A percentile compares a stretch with the other conserved stretches of the same genome.
phyloP scores from a whole-genome alignment of 2,329 filamentous ascomycete genomes.

The Talaromyces amestolkiae region DNA sequence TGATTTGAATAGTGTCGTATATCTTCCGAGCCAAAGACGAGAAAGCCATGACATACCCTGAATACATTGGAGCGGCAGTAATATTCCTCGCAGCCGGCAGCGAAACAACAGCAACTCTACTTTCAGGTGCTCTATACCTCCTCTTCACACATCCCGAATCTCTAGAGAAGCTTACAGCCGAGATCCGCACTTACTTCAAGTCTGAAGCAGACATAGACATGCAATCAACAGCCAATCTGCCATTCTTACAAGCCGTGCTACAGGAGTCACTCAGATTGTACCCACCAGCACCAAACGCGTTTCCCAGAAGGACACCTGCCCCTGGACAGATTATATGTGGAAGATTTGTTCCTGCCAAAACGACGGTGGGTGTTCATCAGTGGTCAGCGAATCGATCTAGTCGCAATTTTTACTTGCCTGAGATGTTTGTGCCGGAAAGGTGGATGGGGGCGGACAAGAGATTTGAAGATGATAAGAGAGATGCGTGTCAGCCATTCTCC shows the following conservation, averaged over 20 bases:
- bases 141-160: neutral
- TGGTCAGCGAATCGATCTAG: neutral
- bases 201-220: neutral
- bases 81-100: neutral
- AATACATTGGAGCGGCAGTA: neutral
- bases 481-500: slow-evolving; percentile 50
- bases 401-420: neutral
- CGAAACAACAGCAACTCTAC: neutral
- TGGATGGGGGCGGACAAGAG: slow-evolving; percentile 21
- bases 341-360: neutral
- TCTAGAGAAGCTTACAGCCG: neutral
- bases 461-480: slow-evolving; percentile 45
- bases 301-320: neutral
- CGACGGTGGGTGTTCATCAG: neutral
- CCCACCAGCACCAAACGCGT: neutral
- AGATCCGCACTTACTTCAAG: neutral
- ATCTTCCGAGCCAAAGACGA: neutral
- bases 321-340: neutral
- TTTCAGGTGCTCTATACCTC: neutral
- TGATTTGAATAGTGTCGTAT: neutral
- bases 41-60: neutral
- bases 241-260: neutral
- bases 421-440: neutral
- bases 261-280: neutral
- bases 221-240: neutral